phyloP scores from a whole-genome alignment of 768 basidiomycete species.

The Lactarius sanguifluus region DNA sequence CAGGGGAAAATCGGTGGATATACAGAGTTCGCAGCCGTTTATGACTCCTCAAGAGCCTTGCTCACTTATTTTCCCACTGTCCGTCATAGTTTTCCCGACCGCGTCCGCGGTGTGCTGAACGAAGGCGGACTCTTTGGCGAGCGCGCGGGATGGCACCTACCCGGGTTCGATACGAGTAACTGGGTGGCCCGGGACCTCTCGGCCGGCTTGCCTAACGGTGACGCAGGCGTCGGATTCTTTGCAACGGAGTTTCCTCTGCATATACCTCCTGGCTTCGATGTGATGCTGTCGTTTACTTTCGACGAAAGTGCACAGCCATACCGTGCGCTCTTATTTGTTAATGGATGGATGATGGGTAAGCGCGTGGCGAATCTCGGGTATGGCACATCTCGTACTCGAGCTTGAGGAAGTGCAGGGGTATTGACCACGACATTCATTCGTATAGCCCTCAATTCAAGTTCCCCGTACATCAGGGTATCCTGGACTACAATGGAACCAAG shows the following conservation, averaged over 20 bases:
- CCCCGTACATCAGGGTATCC: constrained; percentile 80
- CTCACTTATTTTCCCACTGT: not conserved
- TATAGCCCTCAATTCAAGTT: constrained; percentile 73
- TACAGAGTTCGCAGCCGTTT: constrained; percentile 34
- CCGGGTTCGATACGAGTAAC: constrained; percentile 57
- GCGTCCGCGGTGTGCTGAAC: constrained; percentile 48
- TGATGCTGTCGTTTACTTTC: constrained; percentile 71
- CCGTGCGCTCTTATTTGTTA: constrained; percentile 72
- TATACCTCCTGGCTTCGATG: constrained; percentile 60
- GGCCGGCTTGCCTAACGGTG: constrained; percentile 53
- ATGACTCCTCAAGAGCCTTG: not conserved
- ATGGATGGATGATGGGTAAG: constrained; percentile 88
- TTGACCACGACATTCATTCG: not conserved
- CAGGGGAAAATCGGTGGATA: constrained; percentile 50
- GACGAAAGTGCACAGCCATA: constrained; percentile 60
- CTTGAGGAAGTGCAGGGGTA: constrained; percentile 3
- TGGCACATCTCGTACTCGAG: not conserved
- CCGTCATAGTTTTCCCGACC: constrained; percentile 65
- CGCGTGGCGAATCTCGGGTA: constrained; percentile 38
- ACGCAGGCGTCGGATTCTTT: constrained; percentile 80
- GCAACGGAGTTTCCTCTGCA: constrained; percentile 67
- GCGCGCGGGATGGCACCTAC: constrained; percentile 49
- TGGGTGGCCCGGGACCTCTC: constrained; percentile 61
- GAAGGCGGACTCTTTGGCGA: constrained; percentile 48
- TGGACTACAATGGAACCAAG: constrained; percentile 73